Conservation (phyloP, 805 yeast genomes). For the Candida broadrunensis region DNA sequence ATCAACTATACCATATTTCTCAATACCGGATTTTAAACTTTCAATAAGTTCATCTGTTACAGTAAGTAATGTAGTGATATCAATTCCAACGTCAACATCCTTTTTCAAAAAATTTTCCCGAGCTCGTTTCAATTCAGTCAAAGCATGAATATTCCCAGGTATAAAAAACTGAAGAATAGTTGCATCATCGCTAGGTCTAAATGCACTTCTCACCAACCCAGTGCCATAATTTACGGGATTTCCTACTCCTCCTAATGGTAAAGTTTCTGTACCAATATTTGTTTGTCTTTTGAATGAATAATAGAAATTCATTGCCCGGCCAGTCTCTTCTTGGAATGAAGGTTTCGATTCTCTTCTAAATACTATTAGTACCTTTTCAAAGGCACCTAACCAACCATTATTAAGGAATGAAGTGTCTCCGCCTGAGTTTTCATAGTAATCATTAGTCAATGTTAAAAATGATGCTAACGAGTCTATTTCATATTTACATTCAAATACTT, state of each 20-base stretch:
- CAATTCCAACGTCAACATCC: background rate
- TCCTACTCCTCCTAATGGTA: slow-evolving; percentile 75
- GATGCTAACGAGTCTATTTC: slow-evolving; percentile 86
- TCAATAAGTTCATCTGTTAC: slow-evolving; percentile 35
- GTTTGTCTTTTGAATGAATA: slow-evolving; percentile 77
- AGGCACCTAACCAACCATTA: slow-evolving; percentile 57
- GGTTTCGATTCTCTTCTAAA: slow-evolving; percentile 60
- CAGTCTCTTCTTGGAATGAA: slow-evolving; percentile 51
- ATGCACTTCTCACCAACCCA: slow-evolving; percentile 76
- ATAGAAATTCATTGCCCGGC: slow-evolving; percentile 44
- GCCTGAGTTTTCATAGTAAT: slow-evolving; percentile 55
- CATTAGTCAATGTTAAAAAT: slow-evolving; percentile 71
- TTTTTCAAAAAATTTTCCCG: slow-evolving; percentile 15
- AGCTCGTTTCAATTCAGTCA: slow-evolving; percentile 54
- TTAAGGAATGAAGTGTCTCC: slow-evolving; percentile 47
- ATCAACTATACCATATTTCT: slow-evolving; percentile 59
- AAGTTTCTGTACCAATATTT: slow-evolving; percentile 74
- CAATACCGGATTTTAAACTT: slow-evolving; percentile 52
- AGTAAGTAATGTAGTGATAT: slow-evolving; percentile 10
- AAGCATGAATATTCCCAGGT: slow-evolving; percentile 80
- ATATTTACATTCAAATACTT: slow-evolving; percentile 86
- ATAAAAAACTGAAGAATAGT: slow-evolving; percentile 75
- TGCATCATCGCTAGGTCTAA: slow-evolving; percentile 88
- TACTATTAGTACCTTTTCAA: slow-evolving; percentile 47
- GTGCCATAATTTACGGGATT: slow-evolving; percentile 74